A percentile compares a stretch with the other conserved stretches of the same genome.
Evolutionary conservation across 176 grass and related monocot genomes (phyloP).

Genomic region (Avena atlantica): DNA sequence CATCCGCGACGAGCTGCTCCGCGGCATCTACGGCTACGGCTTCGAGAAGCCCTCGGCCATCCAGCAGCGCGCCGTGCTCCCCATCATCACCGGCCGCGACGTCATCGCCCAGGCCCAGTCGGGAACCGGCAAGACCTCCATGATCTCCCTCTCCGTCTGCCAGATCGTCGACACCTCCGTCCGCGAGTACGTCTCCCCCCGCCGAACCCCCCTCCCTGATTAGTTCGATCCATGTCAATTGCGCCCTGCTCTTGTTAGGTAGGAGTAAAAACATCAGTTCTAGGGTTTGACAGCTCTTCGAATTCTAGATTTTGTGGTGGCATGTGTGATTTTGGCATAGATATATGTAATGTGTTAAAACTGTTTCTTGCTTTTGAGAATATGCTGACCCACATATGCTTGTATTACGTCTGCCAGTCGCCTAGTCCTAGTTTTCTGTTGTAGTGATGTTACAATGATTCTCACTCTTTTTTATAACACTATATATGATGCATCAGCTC

Average conservation of each 20-base stretch:
- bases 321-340: neutral
- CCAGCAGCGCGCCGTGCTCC: constrained; percentile 94
- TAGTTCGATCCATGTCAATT: too few relatives aligned
- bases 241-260: too few relatives aligned
- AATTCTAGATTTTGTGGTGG: neutral
- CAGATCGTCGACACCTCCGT: constrained; percentile 84
- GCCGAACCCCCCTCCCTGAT: neutral
- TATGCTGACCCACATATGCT: neutral
- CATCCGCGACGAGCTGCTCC: constrained; percentile 87
- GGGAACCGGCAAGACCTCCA: constrained; percentile 90
- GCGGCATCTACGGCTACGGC: constrained; percentile 90
- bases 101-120: constrained; percentile 99
- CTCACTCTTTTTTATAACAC: neutral
- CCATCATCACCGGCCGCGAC: constrained; percentile 83
- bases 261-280: neutral
- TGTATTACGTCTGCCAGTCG: neutral
- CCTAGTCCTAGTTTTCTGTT: neutral
- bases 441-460: neutral
- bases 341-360: neutral
- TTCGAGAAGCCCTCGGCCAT: constrained; percentile 99
- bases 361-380: neutral
- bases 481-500: neutral
- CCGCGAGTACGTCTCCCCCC: constrained; percentile 59
- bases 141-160: constrained; percentile 93
- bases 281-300: neutral